Evolutionary conservation across 202 grass and related monocot species (phyloP).

Genomic region (Hordeum pubiflorum): DNA sequence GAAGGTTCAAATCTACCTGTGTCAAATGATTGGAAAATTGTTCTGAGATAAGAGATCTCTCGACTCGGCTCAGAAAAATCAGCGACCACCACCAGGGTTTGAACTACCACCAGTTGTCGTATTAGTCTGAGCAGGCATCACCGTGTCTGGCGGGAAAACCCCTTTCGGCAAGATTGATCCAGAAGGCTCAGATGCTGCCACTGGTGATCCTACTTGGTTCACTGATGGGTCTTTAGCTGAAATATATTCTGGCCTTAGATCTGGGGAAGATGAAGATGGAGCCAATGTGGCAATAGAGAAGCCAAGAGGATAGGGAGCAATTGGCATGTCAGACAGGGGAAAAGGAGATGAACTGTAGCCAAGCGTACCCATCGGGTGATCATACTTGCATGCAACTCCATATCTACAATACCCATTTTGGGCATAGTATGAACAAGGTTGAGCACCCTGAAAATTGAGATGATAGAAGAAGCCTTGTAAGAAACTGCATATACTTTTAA

Average conservation of each 20-base stretch:
- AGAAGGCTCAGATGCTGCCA: constrained; percentile 28
- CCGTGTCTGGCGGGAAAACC: constrained; percentile 35
- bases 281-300: constrained; percentile 51
- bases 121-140: constrained; percentile 45
- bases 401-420: constrained; percentile 97
- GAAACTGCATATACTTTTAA: neutral
- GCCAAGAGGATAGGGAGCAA: constrained; percentile 58
- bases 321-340: constrained; percentile 65
- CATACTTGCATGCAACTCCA: constrained; percentile 90
- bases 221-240: constrained; percentile 43
- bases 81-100: constrained; percentile 45
- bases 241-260: constrained; percentile 55
- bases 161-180: constrained; percentile 45
- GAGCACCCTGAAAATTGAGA: constrained; percentile 42
- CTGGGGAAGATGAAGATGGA: constrained; percentile 58
- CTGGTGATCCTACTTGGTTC: constrained; percentile 43
- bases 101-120: constrained; percentile 30
- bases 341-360: constrained; percentile 86
- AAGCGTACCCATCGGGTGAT: constrained; percentile 77
- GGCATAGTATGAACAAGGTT: constrained; percentile 64
- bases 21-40: constrained; percentile 46
- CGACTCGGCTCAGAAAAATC: constrained; percentile 38
- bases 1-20: constrained; percentile 18
- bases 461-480: constrained; percentile 24
- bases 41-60: constrained; percentile 32